Evolutionary conservation across 2,329 filamentous ascomycete species (phyloP), one percentile per base, ranked within the genome.

Genomic region (Capronia americana): DNA sequence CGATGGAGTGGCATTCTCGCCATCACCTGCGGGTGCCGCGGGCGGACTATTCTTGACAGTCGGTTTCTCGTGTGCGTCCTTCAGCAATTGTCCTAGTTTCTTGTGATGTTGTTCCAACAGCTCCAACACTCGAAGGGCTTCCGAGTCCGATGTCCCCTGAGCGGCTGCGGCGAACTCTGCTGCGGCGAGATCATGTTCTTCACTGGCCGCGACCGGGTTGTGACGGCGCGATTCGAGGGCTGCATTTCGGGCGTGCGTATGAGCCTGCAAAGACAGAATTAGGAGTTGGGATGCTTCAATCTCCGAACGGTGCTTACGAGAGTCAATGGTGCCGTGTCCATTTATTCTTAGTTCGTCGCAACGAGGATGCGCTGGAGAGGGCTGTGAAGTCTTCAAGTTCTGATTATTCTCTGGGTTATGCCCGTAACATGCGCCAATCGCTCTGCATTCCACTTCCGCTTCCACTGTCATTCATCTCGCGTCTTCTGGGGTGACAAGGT

Each of bases 21-120:
- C 20, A 11, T 61, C 48, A 20, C 30, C 48, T 20, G 44, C 24
- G 4, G 63, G 38, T 41, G 60, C n/a, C 5, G 51, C 20, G 17
- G 41, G 53, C 12, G 57, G 26, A 5, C 32, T 32, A 24, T 61
- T 57, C 53, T 61, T 57, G 10, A n/a, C n/a, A 28, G 23, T 46
- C 4, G 86, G 82, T 64, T 84, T 81, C 61, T 85, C 84, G 76
- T 83, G 80, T 44, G 91, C 89, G 51, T 90, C 86, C 74, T 90
- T 90, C 70, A 98, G 86, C 50, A 97, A 87, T 70, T 90, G 88
- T 17, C 93, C 92, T 12, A 98, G 88, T 69, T 88, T 89, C 71
- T 88, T 87, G 77, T 99, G 95, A 77, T 99, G 92, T 69, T 91
- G 86, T 78, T 97, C 92, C 65, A 99, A 88, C 2, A 98, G 86